phyloP scores from a whole-genome alignment of 2,329 filamentous ascomycete species.

The Calonectria pteridis region DNA sequence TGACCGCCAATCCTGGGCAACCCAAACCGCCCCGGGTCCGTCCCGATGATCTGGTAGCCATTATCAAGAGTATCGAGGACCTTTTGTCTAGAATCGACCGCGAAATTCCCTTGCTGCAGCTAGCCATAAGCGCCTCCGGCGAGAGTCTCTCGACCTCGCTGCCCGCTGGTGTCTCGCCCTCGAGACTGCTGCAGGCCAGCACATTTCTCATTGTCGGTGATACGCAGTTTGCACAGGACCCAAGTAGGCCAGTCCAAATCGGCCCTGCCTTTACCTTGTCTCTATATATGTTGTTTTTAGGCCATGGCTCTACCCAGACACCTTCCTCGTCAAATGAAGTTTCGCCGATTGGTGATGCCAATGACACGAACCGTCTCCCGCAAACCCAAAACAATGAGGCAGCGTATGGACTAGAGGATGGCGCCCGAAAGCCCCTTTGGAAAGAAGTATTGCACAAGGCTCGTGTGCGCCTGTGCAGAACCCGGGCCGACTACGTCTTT shows the following conservation, averaged over 20 bases:
- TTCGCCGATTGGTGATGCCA: neutral
- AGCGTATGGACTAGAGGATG: constrained; percentile 46
- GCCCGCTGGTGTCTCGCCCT: constrained; percentile 88
- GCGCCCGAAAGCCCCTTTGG: constrained; percentile 80
- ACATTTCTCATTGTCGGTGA: constrained; percentile 91
- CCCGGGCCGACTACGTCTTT: constrained; percentile 58
- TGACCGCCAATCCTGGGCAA: constrained; percentile 50
- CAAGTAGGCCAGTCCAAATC: constrained; percentile 78
- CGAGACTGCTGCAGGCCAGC: constrained; percentile 90
- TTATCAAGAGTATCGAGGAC: constrained; percentile 80
- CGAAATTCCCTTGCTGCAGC: constrained; percentile 89
- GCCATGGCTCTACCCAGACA: constrained; percentile 69
- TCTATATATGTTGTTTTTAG: constrained; percentile 93
- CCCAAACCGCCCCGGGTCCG: constrained; percentile 56
- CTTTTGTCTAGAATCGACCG: constrained; percentile 87
- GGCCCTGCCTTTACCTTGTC: constrained; percentile 89
- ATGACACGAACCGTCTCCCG: neutral
- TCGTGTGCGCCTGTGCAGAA: constrained; percentile 81
- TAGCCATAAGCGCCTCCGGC: constrained; percentile 94
- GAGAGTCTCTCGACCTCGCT: constrained; percentile 86
- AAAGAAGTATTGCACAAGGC: constrained; percentile 98
- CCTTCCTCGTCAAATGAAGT: constrained; percentile 21
- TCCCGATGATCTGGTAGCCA: constrained; percentile 73
- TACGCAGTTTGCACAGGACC: constrained; percentile 79
- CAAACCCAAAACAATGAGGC: neutral